Conservation (phyloP, 495 filamentous ascomycete species). For the Xylaria castorea region DNA sequence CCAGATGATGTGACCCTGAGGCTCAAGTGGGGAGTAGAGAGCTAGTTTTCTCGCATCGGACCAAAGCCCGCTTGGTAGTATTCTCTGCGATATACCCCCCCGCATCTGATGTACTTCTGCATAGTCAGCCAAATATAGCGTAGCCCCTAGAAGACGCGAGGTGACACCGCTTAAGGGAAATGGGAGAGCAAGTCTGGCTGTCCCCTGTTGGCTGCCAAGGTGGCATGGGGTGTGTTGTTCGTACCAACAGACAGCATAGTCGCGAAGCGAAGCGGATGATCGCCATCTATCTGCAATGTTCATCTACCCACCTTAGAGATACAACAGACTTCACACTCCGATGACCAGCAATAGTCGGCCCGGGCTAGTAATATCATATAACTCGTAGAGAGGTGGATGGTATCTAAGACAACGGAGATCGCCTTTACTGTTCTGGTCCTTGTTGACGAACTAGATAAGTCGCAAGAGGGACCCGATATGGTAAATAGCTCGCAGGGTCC, state of each 20-base stretch:
- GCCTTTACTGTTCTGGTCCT: neutral
- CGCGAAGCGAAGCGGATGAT: neutral
- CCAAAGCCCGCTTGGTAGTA: neutral
- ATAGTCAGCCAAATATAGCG: neutral
- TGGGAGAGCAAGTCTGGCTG: neutral
- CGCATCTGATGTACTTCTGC: neutral
- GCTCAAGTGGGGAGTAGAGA: slow-evolving; percentile 4
- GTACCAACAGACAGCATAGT: neutral
- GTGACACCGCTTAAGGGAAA: neutral
- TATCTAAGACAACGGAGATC: neutral
- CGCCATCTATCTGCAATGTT: neutral
- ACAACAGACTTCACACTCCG: neutral
- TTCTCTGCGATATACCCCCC: neutral
- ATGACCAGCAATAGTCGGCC: neutral
- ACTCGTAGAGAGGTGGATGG: neutral
- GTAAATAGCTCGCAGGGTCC: slow-evolving; percentile 2
- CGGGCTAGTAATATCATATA: neutral
- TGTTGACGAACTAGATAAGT: neutral
- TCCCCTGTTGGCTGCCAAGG: slow-evolving; percentile 8
- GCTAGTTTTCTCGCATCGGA: neutral
- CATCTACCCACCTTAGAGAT: neutral
- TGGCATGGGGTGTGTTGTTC: neutral
- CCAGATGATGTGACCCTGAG: slow-evolving; percentile 14
- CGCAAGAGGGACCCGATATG: slow-evolving; percentile 4
- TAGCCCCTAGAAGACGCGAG: neutral